Base-by-base conservation (phyloP, 108 stramenopile genomes). In the Epipyxis sp. region DNA sequence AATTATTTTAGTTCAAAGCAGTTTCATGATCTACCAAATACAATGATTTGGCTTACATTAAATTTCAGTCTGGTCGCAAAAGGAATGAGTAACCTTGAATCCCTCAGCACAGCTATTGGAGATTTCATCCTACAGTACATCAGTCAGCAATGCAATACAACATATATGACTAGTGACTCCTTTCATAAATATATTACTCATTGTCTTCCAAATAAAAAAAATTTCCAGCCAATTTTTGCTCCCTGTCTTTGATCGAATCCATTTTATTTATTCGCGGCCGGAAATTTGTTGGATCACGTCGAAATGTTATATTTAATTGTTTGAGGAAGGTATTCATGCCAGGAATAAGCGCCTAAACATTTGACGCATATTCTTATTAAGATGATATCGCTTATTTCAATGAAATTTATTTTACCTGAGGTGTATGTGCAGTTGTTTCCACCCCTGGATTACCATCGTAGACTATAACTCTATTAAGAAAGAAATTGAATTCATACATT, bases 301-400 rank as follows among this genome's bases (percentile, higher is more conserved):
- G 89, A 91, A 99, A 99, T n/a, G 98, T 99, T 40, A 99, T 96
- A 77, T 94, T 82, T 61, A 99, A 87, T 69, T 88, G 89, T 86
- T 95, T 90, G 39, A 99, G 87, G 90, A 99, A 99, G 77, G 90
- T 89, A 86, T 99, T 99, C 97, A 99, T 98, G 35, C 98, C 98
- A 20, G 91, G 85, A 50, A 98, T 79, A 44, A 98, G 89, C 69
- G 93, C 87, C 88, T n/a, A n/a, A n/a, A n/a, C n/a, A n/a, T n/a
- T n/a, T n/a, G n/a, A n/a, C n/a, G n/a, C n/a, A n/a, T n/a, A n/a
- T n/a, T n/a, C n/a, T n/a, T n/a, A n/a, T n/a, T n/a, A n/a, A n/a
- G n/a, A n/a, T n/a, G n/a, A n/a, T n/a, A n/a, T n/a, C n/a, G n/a
- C n/a, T n/a, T n/a, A n/a, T n/a, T n/a, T n/a, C n/a, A n/a, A n/a